phyloP scores from a whole-genome alignment of 2,329 filamentous ascomycete genomes.

The Trichoderma pleuroti region DNA sequence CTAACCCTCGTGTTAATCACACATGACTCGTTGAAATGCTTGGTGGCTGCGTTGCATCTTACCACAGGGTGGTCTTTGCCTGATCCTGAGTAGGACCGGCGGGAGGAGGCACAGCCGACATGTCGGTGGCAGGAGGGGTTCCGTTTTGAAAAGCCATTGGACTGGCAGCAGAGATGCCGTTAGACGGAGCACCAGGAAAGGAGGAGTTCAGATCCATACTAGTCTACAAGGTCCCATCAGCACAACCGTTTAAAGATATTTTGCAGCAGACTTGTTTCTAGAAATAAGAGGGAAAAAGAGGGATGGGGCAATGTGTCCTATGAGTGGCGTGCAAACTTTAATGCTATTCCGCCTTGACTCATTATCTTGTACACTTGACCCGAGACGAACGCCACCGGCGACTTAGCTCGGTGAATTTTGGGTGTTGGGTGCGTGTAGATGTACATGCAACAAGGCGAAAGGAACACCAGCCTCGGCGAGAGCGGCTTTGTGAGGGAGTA shows the following conservation, averaged over 20 bases:
- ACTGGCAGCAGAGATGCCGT: conserved; percentile 31
- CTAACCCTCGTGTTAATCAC: conserved; percentile 41
- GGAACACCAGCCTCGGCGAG: background rate
- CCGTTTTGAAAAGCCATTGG: conserved; percentile 39
- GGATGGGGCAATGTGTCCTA: background rate
- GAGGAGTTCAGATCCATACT: conserved; percentile 34
- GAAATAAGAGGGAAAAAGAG: background rate
- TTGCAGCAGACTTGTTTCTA: background rate
- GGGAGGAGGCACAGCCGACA: conserved; percentile 35
- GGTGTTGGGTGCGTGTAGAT: background rate
- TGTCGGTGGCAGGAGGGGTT: conserved; percentile 38
- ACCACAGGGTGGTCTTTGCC: conserved; percentile 59
- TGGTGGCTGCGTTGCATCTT: conserved; percentile 23
- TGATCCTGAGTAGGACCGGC: conserved; percentile 41
- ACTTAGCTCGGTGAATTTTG: background rate
- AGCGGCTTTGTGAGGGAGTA: background rate
- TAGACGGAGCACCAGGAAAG: conserved; percentile 31
- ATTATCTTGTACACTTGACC: background rate
- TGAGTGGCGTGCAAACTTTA: background rate
- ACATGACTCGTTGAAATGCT: background rate
- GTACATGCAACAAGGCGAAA: background rate
- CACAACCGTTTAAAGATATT: background rate
- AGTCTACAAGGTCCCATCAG: conserved; percentile 21
- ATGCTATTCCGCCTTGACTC: background rate
- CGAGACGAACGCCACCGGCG: background rate